A percentile compares a stretch with the other conserved stretches of the same genome.
phyloP scores from a whole-genome alignment of 768 basidiomycete species.

The Amanita muscaria region DNA sequence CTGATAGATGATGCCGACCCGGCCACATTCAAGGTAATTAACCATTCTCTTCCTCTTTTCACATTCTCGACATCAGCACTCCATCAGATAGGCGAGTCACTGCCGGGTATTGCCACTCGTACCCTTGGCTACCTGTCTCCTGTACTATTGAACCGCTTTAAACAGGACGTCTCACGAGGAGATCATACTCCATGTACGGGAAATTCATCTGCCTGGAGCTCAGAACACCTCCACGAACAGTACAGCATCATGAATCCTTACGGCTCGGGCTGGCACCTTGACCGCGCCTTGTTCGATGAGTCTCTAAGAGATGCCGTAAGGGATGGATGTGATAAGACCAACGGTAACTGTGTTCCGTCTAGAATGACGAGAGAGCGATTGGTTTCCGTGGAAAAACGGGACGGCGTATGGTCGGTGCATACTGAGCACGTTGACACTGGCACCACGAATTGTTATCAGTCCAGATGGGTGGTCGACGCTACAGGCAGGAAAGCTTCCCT shows the following conservation, averaged over 20 bases:
- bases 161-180: constrained; percentile 12
- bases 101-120: constrained; percentile 22
- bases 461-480: constrained; percentile 27
- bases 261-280: constrained; percentile 25
- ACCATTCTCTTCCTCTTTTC: background rate
- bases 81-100: constrained; percentile 27
- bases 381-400: constrained; percentile 6
- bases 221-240: constrained; percentile 19
- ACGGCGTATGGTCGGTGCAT: constrained; percentile 1
- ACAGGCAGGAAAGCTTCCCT: constrained; percentile 27
- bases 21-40: constrained; percentile 21
- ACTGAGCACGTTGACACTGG: constrained; percentile 1
- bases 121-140: constrained; percentile 13
- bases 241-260: constrained; percentile 26
- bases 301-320: constrained; percentile 16
- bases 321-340: constrained; percentile 6
- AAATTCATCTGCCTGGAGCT: constrained; percentile 26
- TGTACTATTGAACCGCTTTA: constrained; percentile 12
- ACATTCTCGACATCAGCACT: background rate
- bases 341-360: no score
- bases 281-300: constrained; percentile 26
- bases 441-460: constrained; percentile 6
- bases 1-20: constrained; percentile 26
- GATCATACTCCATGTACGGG: constrained; percentile 20
- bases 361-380: constrained; percentile 10